Evolutionary conservation across 2,329 filamentous ascomycete species (phyloP).

Genomic region (Gaeumannomyces tritici): DNA sequence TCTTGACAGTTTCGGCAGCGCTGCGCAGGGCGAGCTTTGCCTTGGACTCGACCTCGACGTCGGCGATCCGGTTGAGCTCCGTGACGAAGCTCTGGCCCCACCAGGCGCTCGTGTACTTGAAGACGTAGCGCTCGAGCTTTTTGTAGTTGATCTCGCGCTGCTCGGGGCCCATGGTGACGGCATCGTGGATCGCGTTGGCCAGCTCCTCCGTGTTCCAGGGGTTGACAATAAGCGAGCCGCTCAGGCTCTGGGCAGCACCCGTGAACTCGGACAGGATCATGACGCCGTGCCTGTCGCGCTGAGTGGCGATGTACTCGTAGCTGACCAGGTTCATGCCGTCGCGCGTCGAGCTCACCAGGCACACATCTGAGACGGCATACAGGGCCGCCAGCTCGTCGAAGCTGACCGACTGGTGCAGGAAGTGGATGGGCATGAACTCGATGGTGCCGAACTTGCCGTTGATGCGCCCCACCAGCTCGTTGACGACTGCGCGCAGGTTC

Average conservation of each 20-base stretch:
- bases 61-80: conserved; percentile 43
- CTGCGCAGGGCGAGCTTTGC: conserved; percentile 1
- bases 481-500: conserved; percentile 88
- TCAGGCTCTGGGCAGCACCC: conserved; percentile 87
- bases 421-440: conserved; percentile 98
- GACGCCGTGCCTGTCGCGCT: conserved; percentile 80
- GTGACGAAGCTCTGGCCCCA: conserved; percentile 91
- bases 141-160: conserved; percentile 79
- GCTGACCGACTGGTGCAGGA: conserved; percentile 89
- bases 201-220: conserved; percentile 98
- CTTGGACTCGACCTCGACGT: neutral
- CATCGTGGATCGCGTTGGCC: conserved; percentile 85
- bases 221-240: conserved; percentile 89
- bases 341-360: conserved; percentile 87
- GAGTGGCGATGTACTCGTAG: conserved; percentile 95
- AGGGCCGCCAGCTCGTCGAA: conserved; percentile 93
- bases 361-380: conserved; percentile 86
- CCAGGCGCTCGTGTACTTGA: conserved; percentile 96
- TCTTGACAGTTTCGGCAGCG: neutral
- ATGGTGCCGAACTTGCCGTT: conserved; percentile 96
- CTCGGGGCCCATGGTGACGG: conserved; percentile 92
- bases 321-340: conserved; percentile 99
- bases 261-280: conserved; percentile 97
- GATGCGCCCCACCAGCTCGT: conserved; percentile 92
- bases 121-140: conserved; percentile 90